These are phyloP conservation scores for Cubamyces sp. DNA, from an alignment of 768 basidiomycete species.

Conservation along the genomic window DNA sequence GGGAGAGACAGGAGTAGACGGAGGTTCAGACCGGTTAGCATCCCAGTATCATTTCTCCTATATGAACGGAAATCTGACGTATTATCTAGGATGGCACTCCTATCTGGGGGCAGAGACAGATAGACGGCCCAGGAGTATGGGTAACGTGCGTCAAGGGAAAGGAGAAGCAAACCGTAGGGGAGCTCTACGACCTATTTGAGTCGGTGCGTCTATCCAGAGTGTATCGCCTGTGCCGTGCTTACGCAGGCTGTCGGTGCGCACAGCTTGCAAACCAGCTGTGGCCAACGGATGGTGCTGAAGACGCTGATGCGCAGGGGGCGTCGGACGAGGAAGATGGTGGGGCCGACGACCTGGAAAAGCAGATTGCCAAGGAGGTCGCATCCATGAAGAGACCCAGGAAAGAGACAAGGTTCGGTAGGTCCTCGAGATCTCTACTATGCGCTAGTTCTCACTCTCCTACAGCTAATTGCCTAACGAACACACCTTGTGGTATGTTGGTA, in stretches of 20 bases:
- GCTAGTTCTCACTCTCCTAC: neutral
- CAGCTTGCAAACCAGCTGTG: constrained; percentile 76
- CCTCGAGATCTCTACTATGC: neutral
- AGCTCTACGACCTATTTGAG: constrained; percentile 80
- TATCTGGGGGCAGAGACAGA: constrained; percentile 62
- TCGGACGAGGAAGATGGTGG: constrained; percentile 39
- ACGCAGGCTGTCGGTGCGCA: neutral
- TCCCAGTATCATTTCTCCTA: neutral
- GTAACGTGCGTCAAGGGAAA: constrained; percentile 85
- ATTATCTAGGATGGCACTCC: constrained; percentile 66
- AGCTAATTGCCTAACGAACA: constrained; percentile 83
- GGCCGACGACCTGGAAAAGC: constrained; percentile 59
- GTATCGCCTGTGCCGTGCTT: neutral
- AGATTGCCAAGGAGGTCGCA: constrained; percentile 72
- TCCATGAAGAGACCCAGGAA: constrained; percentile 67
- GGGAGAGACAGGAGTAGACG: constrained; percentile 30
- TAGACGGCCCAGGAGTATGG: constrained; percentile 88
- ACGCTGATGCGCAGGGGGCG: constrained; percentile 10
- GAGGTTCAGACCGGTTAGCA: constrained; percentile 30
- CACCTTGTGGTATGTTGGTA: constrained; percentile 64
- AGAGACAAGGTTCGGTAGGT: constrained; percentile 68
- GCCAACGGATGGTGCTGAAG: constrained; percentile 47
- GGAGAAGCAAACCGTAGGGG: constrained; percentile 76
- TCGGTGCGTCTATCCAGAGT: constrained; percentile 50
- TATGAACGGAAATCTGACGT: neutral